These are phyloP conservation scores for Botrytis byssoidea DNA, from an alignment of 2,329 filamentous ascomycete species.

Conservation along the genomic window DNA sequence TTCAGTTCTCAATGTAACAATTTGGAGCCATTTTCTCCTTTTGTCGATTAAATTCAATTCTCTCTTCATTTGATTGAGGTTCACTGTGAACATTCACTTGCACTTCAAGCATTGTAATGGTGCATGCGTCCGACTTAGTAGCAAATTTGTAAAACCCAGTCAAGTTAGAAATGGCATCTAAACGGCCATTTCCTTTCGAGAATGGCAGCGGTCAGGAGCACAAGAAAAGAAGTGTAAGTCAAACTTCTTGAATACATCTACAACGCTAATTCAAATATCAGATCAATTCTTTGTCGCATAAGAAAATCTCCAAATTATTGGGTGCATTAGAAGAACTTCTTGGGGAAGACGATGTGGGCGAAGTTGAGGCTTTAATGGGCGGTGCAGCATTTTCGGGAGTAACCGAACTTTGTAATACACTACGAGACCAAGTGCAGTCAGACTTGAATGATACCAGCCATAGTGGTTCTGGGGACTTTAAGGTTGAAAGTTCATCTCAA, in stretches of 20 bases:
- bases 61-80: not conserved
- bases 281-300: constrained; percentile 14
- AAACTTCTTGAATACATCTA: not conserved
- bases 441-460: not conserved
- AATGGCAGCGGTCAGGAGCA: not conserved
- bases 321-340: constrained; percentile 32
- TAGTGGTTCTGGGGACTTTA: not conserved
- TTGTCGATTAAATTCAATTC: not conserved
- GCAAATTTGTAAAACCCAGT: not conserved
- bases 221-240: constrained; percentile 11
- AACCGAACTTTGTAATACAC: constrained; percentile 27
- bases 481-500: not conserved
- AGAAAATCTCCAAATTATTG: constrained; percentile 32
- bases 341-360: constrained; percentile 26
- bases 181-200: constrained; percentile 12
- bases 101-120: not conserved
- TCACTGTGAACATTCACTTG: not conserved
- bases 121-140: not conserved
- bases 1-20: not conserved
- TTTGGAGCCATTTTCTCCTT: not conserved
- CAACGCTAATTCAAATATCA: not conserved
- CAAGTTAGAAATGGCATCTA: constrained; percentile 9
- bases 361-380: constrained; percentile 25
- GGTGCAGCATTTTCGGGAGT: constrained; percentile 28
- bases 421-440: constrained; percentile 21